phyloP scores from a whole-genome alignment of 1,284 basidiomycete species.

The Irpex rosettiformis region DNA sequence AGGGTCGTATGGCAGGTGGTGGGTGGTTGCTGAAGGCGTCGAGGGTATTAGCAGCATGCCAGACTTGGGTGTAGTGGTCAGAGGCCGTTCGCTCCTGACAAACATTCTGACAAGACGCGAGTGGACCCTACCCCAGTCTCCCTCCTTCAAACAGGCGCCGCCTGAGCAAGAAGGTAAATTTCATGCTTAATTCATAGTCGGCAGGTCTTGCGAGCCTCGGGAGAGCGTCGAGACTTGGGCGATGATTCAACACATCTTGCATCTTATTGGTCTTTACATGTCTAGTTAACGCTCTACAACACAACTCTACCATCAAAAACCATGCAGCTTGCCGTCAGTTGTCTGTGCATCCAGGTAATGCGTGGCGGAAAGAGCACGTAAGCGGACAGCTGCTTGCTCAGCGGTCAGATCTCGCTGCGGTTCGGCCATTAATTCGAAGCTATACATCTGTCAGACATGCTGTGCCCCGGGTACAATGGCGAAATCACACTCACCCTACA shows the following conservation, averaged over 20 bases:
- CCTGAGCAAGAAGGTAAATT: too few relatives aligned
- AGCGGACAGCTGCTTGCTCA: constrained; percentile 78
- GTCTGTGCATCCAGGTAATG: constrained; percentile 45
- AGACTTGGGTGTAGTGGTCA: background rate
- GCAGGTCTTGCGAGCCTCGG: too few relatives aligned
- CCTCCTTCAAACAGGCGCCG: background rate
- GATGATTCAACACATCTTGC: background rate
- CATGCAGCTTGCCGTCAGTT: background rate
- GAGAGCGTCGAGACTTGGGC: background rate
- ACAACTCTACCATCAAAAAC: background rate
- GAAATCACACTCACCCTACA: constrained; percentile 64
- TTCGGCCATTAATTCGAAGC: constrained; percentile 91
- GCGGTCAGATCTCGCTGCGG: constrained; percentile 89
- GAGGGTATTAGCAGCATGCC: background rate
- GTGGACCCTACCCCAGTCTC: background rate
- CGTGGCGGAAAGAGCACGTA: constrained; percentile 49
- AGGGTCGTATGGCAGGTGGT: background rate
- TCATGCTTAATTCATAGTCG: too few relatives aligned
- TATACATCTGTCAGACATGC: constrained; percentile 26
- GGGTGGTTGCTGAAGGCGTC: background rate
- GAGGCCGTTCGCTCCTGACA: background rate
- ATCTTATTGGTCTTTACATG: background rate
- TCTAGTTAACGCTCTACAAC: background rate
- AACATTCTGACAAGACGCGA: background rate
- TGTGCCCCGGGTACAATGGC: background rate